Evolutionary conservation across 306 rosid genomes (phyloP).

Genomic region (Medicago ruthenica): DNA sequence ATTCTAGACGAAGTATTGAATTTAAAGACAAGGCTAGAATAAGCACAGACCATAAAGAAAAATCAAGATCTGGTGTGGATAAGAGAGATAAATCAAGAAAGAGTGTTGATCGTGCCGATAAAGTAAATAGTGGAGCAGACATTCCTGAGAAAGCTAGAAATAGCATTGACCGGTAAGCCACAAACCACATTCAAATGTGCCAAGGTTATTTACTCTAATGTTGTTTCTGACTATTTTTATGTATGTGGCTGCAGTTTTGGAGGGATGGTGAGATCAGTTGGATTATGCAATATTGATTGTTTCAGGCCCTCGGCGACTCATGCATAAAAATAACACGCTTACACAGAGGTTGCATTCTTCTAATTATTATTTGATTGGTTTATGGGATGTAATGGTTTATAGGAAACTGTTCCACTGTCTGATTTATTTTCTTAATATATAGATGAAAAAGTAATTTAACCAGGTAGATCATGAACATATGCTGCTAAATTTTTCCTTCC

Average conservation of each 20-base stretch:
- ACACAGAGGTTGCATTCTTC: constrained; percentile 44
- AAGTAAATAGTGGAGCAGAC: constrained; percentile 53
- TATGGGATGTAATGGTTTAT: constrained; percentile 47
- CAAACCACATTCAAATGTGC: not conserved
- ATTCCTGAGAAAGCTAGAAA: constrained; percentile 75
- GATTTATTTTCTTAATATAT: constrained; percentile 41
- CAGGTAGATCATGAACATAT: constrained; percentile 40
- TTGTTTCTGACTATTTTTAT: constrained; percentile 48
- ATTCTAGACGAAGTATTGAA: constrained; percentile 51
- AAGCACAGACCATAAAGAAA: constrained; percentile 71
- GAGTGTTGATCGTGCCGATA: constrained; percentile 66
- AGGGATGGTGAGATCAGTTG: constrained; percentile 85
- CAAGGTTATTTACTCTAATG: constrained; percentile 10
- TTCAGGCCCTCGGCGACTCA: constrained; percentile 79
- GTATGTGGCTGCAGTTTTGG: constrained; percentile 75
- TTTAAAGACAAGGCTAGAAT: constrained; percentile 52
- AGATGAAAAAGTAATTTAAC: constrained; percentile 50
- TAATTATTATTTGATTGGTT: constrained; percentile 63
- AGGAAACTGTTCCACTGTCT: constrained; percentile 49
- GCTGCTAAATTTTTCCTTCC: constrained; percentile 37
- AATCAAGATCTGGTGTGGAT: constrained; percentile 62
- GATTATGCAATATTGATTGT: constrained; percentile 93
- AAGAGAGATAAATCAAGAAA: constrained; percentile 78
- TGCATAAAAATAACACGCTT: constrained; percentile 51
- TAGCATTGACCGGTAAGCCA: constrained; percentile 81